Evolutionary conservation across 2,329 filamentous ascomycete genomes (phyloP), one percentile per base, ranked within the genome.

Genomic region (Fusarium avenaceum): DNA sequence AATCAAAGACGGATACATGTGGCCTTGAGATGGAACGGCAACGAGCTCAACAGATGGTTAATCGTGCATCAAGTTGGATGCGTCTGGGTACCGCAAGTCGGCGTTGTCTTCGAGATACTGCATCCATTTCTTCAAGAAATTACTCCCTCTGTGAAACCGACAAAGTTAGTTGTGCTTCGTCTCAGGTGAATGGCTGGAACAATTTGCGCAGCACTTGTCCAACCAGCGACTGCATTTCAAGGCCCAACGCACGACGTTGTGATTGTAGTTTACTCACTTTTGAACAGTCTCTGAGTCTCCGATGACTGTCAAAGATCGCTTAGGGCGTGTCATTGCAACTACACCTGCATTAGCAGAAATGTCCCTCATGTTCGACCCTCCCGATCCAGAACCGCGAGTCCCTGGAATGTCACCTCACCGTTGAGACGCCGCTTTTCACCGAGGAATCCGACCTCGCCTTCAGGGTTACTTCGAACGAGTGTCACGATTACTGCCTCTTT

Each of bases 321-420:
- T 95, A 7, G 96, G 93, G 70, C 96, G 89, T 65, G 96, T 99
- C 94, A 99, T 98, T 53, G 96, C 95, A 72, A 98, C 94, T 97
- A 93, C 20, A 54, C 45, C 56, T 64, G 61, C 57, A 65, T 75
- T 70, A 74, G 72, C 40, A 46, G 54, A 47, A 38, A 45, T 43
- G 17, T 45, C 53, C 47, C 51, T 49, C 54, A 45, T 51, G 51
- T 57, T 43, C 32, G 59, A 44, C 39, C 33, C 26, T 7, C 48
- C 49, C 43, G 15, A 53, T 46, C 26, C 48, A 52, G 32, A 50
- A 43, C 43, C 50, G 45, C 46, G 24, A 35, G 50, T n/a, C 51
- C 52, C 32, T 46, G 44, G 50, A 32, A 61, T 60, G 38, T 57
- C 56, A 51, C 80, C 88, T 80, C 84, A 96, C 93, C 95, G 77